Evolutionary conservation across 352 stramenopile species (phyloP).

Genomic region (Phytophthora pinifolia): DNA sequence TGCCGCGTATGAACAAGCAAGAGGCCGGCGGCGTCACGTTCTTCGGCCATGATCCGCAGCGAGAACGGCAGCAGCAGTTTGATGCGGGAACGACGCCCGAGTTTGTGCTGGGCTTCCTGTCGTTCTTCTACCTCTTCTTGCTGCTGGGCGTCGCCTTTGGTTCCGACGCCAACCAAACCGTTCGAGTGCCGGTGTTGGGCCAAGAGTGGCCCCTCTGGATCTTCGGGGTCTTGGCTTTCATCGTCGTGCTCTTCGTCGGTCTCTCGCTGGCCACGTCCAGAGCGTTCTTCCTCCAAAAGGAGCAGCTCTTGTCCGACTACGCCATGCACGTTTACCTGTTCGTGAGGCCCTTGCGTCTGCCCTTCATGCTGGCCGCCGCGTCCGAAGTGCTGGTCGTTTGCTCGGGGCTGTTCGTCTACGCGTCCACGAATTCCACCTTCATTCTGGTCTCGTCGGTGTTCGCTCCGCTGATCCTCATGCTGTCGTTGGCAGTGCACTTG

Average conservation of each 20-base stretch:
- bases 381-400: slow-evolving; percentile 84
- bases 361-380: slow-evolving; percentile 76
- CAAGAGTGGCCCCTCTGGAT: slow-evolving; percentile 84
- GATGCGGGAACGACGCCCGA: slow-evolving; percentile 80
- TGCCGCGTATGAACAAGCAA: slow-evolving; percentile 81
- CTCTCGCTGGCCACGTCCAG: slow-evolving; percentile 73
- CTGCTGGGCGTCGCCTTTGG: slow-evolving; percentile 78
- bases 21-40: slow-evolving; percentile 83
- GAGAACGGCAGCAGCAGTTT: slow-evolving; percentile 55
- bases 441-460: slow-evolving; percentile 82
- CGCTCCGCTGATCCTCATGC: slow-evolving; percentile 72
- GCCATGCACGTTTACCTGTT: slow-evolving; percentile 78
- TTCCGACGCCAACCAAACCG: slow-evolving; percentile 44
- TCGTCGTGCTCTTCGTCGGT: slow-evolving; percentile 78
- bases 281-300: slow-evolving; percentile 79
- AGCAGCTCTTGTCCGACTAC: slow-evolving; percentile 78
- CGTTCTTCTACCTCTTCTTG: slow-evolving; percentile 87
- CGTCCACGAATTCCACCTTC: slow-evolving; percentile 73
- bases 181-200: slow-evolving; percentile 53
- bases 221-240: slow-evolving; percentile 84
- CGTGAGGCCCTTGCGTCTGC: slow-evolving; percentile 54
- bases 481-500: slow-evolving; percentile 68
- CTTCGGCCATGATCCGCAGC: slow-evolving; percentile 74
- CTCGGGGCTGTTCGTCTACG: slow-evolving; percentile 79
- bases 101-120: slow-evolving; percentile 81